Percentiles rank a stretch among this genome's conserved stretches.
Evolutionary conservation across 2,329 filamentous ascomycete genomes (phyloP).

Genomic region (Penicillium sp.): DNA sequence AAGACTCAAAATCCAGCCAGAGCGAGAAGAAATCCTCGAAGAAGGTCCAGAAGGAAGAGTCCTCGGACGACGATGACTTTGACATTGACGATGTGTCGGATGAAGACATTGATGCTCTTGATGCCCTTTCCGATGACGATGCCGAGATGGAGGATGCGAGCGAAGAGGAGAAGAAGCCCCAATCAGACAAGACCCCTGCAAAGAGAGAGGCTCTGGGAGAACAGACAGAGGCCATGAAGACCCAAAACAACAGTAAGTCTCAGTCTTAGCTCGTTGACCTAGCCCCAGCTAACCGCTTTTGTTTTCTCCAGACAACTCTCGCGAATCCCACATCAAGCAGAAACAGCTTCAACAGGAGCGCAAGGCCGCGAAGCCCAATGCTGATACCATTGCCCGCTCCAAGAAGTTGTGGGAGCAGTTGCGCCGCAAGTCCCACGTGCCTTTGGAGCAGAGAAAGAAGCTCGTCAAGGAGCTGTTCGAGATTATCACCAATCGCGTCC

Average conservation of each 20-base stretch:
- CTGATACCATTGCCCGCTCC: constrained; percentile 78
- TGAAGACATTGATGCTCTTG: constrained; percentile 31
- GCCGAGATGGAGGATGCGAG: constrained; percentile 43
- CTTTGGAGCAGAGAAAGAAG: constrained; percentile 79
- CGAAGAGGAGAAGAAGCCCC: constrained; percentile 35
- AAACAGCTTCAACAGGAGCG: constrained; percentile 83
- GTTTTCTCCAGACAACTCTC: constrained; percentile 57
- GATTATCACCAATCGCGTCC: constrained; percentile 85
- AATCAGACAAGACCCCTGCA: constrained; percentile 14
- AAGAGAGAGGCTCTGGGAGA: not conserved
- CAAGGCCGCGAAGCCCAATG: constrained; percentile 87
- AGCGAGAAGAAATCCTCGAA: constrained; percentile 33
- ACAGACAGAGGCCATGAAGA: constrained; percentile 10
- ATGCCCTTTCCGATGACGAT: constrained; percentile 21
- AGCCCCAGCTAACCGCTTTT: constrained; percentile 9
- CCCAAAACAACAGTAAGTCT: constrained; percentile 29
- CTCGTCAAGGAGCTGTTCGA: constrained; percentile 85
- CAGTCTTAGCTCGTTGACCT: constrained; percentile 18
- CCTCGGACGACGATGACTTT: constrained; percentile 49
- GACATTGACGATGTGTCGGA: constrained; percentile 54
- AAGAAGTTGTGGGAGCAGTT: constrained; percentile 98
- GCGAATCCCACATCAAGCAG: constrained; percentile 89
- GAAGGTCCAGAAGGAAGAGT: constrained; percentile 37
- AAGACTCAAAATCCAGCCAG: constrained; percentile 32
- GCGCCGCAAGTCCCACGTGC: constrained; percentile 87